Base-by-base conservation (phyloP, 257 asterid genomes). In the Solanum rostratum region DNA sequence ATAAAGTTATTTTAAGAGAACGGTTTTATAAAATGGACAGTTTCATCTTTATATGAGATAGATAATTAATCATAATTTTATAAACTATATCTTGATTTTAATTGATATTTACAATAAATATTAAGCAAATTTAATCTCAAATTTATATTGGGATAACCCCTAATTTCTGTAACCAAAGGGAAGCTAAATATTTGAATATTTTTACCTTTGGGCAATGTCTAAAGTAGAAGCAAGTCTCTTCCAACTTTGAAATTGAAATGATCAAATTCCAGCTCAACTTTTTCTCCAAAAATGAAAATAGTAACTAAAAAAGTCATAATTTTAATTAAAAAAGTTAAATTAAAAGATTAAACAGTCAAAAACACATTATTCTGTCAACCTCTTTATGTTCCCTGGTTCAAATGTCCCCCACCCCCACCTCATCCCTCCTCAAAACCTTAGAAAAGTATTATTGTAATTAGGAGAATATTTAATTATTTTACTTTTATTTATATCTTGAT, bases 321-420 rank as follows among this genome's bases (percentile, higher is more conserved):
- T 49, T 49, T 24, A 52, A 60, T 41, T 43, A 0, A 59, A 81
- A 81, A 46, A 29, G 19, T 33, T n/a, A 81, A 81, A 81, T 22
- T 18, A 41, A 60, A 60, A 81, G 78, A 41, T 50, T 12, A 81
- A 81, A 37, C 24, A 81, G 73, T 55, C 1, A 81, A 41, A 30
- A 81, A 60, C 84, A 81, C 53, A 81, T 81, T 43, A 81, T 81
- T 62, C 29, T 52, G 15, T 81, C 84, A 81, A 81, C 84, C 84
- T 60, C 84, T 19, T 19, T 30, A 59, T 81, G 84, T 81, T 45
- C 46, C 84, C 45, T 49, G 0, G 14, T 57, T 24, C 45, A 27
- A n/a, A 27, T 8, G 1, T 24, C 5, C 57, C 15, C 27, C n/a
- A 6, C 49, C n/a, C 13, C 3, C 29, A 15, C 4, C 15, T 2